Conservation (phyloP, 139 green algal genomes). For the Eudorina sp. region DNA sequence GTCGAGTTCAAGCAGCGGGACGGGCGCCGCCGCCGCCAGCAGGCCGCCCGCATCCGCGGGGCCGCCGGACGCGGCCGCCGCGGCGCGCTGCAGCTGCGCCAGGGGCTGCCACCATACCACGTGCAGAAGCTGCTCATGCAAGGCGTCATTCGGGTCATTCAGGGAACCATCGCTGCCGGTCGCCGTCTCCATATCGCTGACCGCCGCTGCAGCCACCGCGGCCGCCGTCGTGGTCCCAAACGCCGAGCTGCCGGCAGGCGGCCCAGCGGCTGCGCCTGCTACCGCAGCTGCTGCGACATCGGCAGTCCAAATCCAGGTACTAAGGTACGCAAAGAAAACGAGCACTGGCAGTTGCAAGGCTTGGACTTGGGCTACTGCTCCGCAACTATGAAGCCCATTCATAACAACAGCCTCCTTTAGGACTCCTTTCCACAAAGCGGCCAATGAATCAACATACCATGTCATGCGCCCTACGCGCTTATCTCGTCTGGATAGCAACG, state of each 20-base stretch:
- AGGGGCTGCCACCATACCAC: slow-evolving; percentile 68
- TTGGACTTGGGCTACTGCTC: too few relatives aligned
- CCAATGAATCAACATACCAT: too few relatives aligned
- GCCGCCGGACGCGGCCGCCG: background rate
- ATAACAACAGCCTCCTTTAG: too few relatives aligned
- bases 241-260: background rate
- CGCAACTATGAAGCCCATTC: too few relatives aligned
- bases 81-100: background rate
- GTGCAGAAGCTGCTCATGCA: slow-evolving; percentile 64
- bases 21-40: background rate
- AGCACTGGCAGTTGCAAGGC: too few relatives aligned
- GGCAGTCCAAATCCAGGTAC: too few relatives aligned
- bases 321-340: too few relatives aligned
- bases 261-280: background rate
- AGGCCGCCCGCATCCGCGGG: background rate
- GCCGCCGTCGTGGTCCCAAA: background rate
- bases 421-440: too few relatives aligned
- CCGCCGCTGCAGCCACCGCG: background rate
- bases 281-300: background rate
- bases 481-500: too few relatives aligned
- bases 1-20: slow-evolving; percentile 16
- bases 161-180: background rate
- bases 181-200: background rate
- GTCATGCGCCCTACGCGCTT: too few relatives aligned
- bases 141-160: slow-evolving; percentile 37